phyloP scores from a whole-genome alignment of 2,329 filamentous ascomycete species.

The Hymenoscyphus salicellus region DNA sequence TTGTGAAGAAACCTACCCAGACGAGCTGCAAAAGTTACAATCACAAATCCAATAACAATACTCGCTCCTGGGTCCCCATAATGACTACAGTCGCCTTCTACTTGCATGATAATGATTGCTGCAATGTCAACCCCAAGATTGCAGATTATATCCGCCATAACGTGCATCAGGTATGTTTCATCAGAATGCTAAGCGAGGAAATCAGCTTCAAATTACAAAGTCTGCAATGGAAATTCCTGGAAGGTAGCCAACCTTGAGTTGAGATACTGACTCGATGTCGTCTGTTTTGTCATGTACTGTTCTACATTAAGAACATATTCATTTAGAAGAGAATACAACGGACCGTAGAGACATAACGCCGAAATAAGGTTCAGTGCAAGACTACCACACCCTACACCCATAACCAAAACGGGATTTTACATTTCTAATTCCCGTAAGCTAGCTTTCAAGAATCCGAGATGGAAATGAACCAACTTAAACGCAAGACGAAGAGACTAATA shows the following conservation, averaged over 20 bases:
- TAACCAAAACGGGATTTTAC: conserved; percentile 61
- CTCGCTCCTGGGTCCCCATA: conserved; percentile 71
- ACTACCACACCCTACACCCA: conserved; percentile 68
- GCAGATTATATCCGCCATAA: conserved; percentile 70
- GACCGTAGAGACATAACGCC: conserved; percentile 63
- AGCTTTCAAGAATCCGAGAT: not conserved
- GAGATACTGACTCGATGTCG: not conserved
- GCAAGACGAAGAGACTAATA: conserved; percentile 63
- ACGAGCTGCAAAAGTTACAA: conserved; percentile 61
- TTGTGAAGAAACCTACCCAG: conserved; percentile 38
- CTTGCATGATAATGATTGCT: conserved; percentile 66
- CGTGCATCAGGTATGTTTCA: conserved; percentile 70
- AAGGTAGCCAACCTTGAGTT: conserved; percentile 48
- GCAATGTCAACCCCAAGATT: conserved; percentile 73
- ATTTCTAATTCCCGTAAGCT: conserved; percentile 45
- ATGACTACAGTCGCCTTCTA: conserved; percentile 54
- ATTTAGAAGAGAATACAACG: conserved; percentile 8
- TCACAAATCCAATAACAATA: conserved; percentile 70
- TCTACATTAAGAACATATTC: not conserved
- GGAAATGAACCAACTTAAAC: conserved; percentile 46
- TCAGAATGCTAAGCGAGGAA: conserved; percentile 60
- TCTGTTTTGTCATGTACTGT: not conserved
- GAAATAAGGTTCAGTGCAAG: conserved; percentile 66
- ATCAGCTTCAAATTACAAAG: conserved; percentile 37
- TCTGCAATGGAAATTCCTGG: conserved; percentile 52